These are phyloP conservation scores for Fragosphaeria purpurea DNA, from an alignment of 2,329 filamentous ascomycete genomes.

Conservation along the genomic window DNA sequence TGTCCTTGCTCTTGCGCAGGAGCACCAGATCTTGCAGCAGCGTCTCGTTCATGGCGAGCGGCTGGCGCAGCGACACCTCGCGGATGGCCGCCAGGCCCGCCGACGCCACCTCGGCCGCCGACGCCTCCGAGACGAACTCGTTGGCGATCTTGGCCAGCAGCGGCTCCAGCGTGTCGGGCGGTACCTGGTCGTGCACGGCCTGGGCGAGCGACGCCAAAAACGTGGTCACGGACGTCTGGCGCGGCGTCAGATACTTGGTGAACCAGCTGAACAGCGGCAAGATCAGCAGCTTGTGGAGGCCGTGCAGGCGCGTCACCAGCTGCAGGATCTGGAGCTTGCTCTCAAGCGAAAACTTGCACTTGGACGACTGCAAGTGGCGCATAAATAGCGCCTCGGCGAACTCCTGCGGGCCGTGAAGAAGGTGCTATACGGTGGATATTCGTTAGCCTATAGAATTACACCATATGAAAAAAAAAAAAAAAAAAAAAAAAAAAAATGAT, in stretches of 20 bases:
- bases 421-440: conserved; percentile 36
- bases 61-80: conserved; percentile 86
- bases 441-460: background rate
- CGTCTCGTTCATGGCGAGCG: conserved; percentile 91
- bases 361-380: conserved; percentile 82
- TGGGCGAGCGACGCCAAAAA: conserved; percentile 90
- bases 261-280: conserved; percentile 94
- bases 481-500: conserved; percentile 1
- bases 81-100: conserved; percentile 87
- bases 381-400: conserved; percentile 85
- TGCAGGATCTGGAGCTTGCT: conserved; percentile 69
- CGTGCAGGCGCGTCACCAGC: conserved; percentile 81
- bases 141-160: conserved; percentile 93
- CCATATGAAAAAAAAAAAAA: background rate
- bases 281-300: conserved; percentile 83
- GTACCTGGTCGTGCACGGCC: conserved; percentile 81
- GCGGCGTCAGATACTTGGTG: conserved; percentile 75
- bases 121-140: conserved; percentile 93
- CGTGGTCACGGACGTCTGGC: conserved; percentile 81
- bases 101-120: conserved; percentile 80
- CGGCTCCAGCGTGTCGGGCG: conserved; percentile 84
- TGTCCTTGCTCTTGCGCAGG: conserved; percentile 96
- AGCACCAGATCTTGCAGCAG: conserved; percentile 92
- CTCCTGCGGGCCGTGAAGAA: conserved; percentile 87
- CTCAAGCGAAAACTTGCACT: conserved; percentile 75